A percentile compares a stretch with the other conserved stretches of the same genome.
Conservation (phyloP, 495 filamentous ascomycete genomes). For the Peziza echinospora region DNA sequence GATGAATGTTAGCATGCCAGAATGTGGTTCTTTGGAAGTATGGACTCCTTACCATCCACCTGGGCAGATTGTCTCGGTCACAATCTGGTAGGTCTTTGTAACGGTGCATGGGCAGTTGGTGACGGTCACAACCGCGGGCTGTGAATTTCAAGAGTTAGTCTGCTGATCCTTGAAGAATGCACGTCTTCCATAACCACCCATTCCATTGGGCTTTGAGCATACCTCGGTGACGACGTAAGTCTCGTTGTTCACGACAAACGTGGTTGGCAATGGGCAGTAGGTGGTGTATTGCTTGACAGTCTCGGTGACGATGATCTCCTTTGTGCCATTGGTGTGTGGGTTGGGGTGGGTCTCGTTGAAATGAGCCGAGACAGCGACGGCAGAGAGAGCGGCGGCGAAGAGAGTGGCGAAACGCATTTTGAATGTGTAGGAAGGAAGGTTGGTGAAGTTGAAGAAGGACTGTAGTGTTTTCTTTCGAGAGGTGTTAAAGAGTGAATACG, state of each 20-base stretch:
- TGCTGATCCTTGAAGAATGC: background rate
- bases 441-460: conserved; percentile 7
- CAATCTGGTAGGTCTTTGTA: conserved; percentile 2
- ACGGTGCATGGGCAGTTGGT: conserved; percentile 48
- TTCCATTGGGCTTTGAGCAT: too few relatives aligned
- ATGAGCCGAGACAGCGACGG: conserved; percentile 26
- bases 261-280: conserved; percentile 62
- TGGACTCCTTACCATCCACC: conserved; percentile 2
- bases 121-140: conserved; percentile 56
- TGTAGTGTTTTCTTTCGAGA: conserved; percentile 3
- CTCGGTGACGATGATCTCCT: conserved; percentile 43
- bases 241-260: conserved; percentile 40
- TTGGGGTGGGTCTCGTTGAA: conserved; percentile 17
- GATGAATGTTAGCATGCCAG: background rate
- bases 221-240: conserved; percentile 68
- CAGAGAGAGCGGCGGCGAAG: conserved; percentile 40
- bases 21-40: background rate
- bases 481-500: conserved; percentile 17
- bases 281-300: conserved; percentile 62
- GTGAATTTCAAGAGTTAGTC: background rate
- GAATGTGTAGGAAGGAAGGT: conserved; percentile 21
- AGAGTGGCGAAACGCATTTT: conserved; percentile 73
- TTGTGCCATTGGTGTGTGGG: background rate
- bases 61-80: conserved; percentile 6
- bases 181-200: background rate